These are phyloP conservation scores for Sequoiadendron giganteum DNA, from an alignment of 75 land plant genomes.

Conservation along the genomic window DNA sequence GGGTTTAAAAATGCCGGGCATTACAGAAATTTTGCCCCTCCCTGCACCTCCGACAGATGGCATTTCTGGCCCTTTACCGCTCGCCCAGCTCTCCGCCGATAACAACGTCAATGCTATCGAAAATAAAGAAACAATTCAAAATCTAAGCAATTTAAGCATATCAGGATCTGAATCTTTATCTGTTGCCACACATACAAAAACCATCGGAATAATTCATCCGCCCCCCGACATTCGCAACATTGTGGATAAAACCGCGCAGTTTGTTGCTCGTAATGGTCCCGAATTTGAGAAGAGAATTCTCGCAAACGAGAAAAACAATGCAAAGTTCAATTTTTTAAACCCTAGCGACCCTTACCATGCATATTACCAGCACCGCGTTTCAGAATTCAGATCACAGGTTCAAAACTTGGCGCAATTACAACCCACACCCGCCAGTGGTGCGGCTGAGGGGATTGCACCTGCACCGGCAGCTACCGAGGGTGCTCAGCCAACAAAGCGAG, in stretches of 20 bases:
- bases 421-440: conserved; percentile 18
- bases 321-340: conserved; percentile 85
- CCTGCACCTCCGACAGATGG: conserved; percentile 41
- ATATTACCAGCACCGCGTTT: conserved; percentile 84
- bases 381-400: conserved; percentile 67
- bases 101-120: conserved; percentile 10
- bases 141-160: conserved; percentile 16
- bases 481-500: conserved; percentile 26
- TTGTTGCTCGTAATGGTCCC: conserved; percentile 93
- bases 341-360: conserved; percentile 91
- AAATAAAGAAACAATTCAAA: conserved; percentile 4
- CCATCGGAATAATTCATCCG: conserved; percentile 95
- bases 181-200: conserved; percentile 85
- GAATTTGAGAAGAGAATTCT: conserved; percentile 94
- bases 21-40: conserved; percentile 38
- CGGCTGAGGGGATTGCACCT: conserved; percentile 4
- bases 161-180: conserved; percentile 31
- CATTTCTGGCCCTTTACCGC: conserved; percentile 17
- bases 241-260: conserved; percentile 91
- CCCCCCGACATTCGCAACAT: conserved; percentile 96
- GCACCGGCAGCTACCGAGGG: conserved; percentile 22
- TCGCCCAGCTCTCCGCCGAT: conserved; percentile 23
- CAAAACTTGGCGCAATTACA: conserved; percentile 39
- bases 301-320: conserved; percentile 80
- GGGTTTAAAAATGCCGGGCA: conserved; percentile 36